Evolutionary conservation across 768 basidiomycete species (phyloP).

Genomic region (Lactarius quietus): DNA sequence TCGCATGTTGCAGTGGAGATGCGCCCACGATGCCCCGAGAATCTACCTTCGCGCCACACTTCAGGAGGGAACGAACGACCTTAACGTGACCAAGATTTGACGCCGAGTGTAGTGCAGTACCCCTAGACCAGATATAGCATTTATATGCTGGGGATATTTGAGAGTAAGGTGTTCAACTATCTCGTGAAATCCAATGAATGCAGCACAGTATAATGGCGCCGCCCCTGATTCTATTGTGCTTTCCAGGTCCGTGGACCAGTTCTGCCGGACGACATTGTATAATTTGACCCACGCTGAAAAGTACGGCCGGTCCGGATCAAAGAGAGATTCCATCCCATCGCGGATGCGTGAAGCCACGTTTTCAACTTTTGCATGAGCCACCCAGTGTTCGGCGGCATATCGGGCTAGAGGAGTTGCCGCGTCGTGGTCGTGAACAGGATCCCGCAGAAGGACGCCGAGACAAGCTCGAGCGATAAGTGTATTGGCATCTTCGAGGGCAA

Average conservation of each 20-base stretch:
- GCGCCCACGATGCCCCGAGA: background rate
- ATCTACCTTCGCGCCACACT: background rate
- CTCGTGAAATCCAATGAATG: background rate
- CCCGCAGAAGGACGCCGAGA: background rate
- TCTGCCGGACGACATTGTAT: background rate
- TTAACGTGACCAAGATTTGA: background rate
- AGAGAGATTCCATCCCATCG: background rate
- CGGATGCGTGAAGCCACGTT: background rate
- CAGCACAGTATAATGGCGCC: background rate
- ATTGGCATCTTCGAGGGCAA: background rate
- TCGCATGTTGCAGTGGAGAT: background rate
- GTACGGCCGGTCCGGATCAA: background rate
- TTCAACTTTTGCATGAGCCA: background rate
- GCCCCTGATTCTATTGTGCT: background rate
- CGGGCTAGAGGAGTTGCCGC: background rate
- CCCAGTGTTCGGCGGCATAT: background rate
- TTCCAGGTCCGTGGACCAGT: no score
- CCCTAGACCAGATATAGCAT: background rate
- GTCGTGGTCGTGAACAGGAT: background rate
- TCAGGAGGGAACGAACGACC: background rate
- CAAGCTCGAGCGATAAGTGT: background rate
- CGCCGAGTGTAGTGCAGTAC: background rate
- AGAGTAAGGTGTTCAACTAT: background rate
- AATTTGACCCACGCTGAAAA: background rate
- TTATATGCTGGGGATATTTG: background rate